Conservation (phyloP, 225 moss, liverwort and hornwort genomes). For the Ulota crispa region DNA sequence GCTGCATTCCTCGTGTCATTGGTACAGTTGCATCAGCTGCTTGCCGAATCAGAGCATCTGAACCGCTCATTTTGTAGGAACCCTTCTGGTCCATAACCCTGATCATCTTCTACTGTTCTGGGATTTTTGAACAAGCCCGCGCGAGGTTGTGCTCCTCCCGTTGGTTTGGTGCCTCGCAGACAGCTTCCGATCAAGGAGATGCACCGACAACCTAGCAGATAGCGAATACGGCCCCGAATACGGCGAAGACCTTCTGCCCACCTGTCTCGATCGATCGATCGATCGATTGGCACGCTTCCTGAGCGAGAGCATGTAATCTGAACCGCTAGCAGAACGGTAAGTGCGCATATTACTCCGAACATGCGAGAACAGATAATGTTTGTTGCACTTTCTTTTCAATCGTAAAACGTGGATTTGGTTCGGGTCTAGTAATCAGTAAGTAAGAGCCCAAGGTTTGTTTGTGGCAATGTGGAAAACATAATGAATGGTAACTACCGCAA, state of each 20-base stretch:
- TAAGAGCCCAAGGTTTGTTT: neutral
- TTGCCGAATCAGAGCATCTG: slow-evolving; percentile 8
- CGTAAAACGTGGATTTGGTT: neutral
- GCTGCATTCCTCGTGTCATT: neutral
- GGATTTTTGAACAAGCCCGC: neutral
- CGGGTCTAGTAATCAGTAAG: neutral
- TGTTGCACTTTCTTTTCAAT: neutral
- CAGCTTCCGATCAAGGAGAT: too few species aligned
- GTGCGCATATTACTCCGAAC: neutral
- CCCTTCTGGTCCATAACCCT: neutral
- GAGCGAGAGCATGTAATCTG: slow-evolving; percentile 10
- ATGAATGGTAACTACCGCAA: neutral
- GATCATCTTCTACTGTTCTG: neutral
- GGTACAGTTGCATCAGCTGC: neutral
- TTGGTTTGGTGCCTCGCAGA: neutral
- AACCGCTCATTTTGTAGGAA: slow-evolving; percentile 8
- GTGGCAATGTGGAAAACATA: neutral
- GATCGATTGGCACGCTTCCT: neutral
- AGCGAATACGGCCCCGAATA: neutral
- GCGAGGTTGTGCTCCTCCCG: neutral
- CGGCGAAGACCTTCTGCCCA: slow-evolving; percentile 3
- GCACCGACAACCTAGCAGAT: neutral
- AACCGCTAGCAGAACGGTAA: slow-evolving; percentile 21
- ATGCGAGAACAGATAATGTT: neutral
- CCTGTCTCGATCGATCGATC: neutral